Evolutionary conservation across 352 stramenopile genomes (phyloP).

Genomic region (Phytopythium sindhum): DNA sequence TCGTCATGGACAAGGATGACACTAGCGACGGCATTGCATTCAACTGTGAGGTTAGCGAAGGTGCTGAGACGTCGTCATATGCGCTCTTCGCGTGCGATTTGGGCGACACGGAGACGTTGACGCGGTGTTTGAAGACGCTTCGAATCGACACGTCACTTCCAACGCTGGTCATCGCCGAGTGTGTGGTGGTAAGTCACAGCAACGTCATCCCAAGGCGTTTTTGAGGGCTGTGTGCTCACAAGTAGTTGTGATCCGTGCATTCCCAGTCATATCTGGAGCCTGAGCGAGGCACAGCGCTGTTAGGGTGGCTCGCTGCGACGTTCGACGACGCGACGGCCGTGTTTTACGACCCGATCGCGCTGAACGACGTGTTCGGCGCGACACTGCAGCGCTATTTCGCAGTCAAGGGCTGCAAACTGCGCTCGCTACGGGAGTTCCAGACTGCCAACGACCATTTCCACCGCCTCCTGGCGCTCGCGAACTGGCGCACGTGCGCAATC

Average conservation of each 20-base stretch:
- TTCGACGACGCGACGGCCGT: constrained; percentile 45
- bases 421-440: constrained; percentile 32
- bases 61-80: constrained; percentile 24
- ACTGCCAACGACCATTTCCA: constrained; percentile 35
- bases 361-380: constrained; percentile 39
- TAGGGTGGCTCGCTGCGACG: constrained; percentile 34
- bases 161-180: constrained; percentile 66
- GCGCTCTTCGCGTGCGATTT: constrained; percentile 52
- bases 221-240: not conserved
- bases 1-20: constrained; percentile 8
- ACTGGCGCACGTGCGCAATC: constrained; percentile 44
- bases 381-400: constrained; percentile 63
- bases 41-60: constrained; percentile 15
- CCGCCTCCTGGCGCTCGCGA: constrained; percentile 22
- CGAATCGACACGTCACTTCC: constrained; percentile 33
- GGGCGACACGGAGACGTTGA: constrained; percentile 36
- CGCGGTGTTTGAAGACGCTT: constrained; percentile 19
- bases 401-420: constrained; percentile 65
- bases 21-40: constrained; percentile 15
- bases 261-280: constrained; percentile 65
- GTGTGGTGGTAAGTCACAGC: constrained; percentile 52
- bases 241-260: not conserved
- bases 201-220: not conserved
- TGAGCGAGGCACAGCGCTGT: constrained; percentile 34
- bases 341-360: constrained; percentile 60